phyloP scores from a whole-genome alignment of 495 filamentous ascomycete genomes.

The Rostrohypoxylon terebratum region DNA sequence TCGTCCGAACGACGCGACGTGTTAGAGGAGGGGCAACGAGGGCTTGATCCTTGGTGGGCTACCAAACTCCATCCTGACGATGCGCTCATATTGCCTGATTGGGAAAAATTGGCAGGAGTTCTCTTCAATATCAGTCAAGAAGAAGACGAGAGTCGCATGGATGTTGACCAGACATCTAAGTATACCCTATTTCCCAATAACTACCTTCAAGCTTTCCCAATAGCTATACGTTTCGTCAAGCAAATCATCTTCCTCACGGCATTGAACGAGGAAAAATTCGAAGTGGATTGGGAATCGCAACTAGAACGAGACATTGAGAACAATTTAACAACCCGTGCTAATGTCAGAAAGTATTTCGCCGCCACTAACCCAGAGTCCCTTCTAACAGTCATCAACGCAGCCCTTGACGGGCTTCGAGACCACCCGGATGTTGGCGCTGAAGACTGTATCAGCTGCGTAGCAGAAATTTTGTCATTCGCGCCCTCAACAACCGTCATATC shows the following conservation, averaged over 20 bases:
- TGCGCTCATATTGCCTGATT: conserved; percentile 57
- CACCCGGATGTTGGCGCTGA: conserved; percentile 50
- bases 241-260: conserved; percentile 80
- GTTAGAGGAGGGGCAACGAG: conserved; percentile 89
- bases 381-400: conserved; percentile 47
- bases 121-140: conserved; percentile 54
- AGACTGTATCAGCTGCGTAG: conserved; percentile 69
- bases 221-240: conserved; percentile 76
- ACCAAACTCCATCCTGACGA: conserved; percentile 55
- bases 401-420: conserved; percentile 47
- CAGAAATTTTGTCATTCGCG: conserved; percentile 74
- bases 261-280: conserved; percentile 70
- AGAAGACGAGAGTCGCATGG: conserved; percentile 43
- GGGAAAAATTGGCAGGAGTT: conserved; percentile 56
- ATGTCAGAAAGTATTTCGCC: conserved; percentile 62
- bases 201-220: conserved; percentile 66
- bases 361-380: conserved; percentile 44
- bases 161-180: conserved; percentile 42
- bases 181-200: conserved; percentile 53
- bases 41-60: conserved; percentile 70
- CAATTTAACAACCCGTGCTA: conserved; percentile 68
- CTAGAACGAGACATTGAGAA: conserved; percentile 76
- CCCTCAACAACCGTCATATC: conserved; percentile 64
- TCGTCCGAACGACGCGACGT: conserved; percentile 79
- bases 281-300: conserved; percentile 87